Conservation (phyloP, 495 filamentous ascomycete species). For the Penicillium cataractarum region DNA sequence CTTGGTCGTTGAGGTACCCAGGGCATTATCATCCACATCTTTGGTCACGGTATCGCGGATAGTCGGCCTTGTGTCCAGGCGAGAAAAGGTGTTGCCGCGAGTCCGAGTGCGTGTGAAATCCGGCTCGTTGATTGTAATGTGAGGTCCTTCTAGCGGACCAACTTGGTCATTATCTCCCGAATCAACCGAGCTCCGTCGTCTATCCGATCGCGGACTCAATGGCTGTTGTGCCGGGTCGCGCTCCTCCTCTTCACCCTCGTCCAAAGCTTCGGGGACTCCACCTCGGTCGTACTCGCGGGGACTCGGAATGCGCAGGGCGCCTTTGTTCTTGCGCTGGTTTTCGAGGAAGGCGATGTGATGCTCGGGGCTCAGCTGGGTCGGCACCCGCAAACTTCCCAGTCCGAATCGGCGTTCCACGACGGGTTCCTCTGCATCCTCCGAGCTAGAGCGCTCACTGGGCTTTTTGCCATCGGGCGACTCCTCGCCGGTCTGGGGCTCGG, state of each 20-base stretch:
- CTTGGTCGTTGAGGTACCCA: conserved; percentile 30
- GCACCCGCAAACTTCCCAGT: conserved; percentile 47
- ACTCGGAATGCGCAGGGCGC: conserved; percentile 80
- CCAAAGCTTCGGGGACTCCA: conserved; percentile 64
- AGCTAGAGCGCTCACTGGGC: conserved; percentile 21
- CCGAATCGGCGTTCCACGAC: conserved; percentile 23
- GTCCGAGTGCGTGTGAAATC: conserved; percentile 41
- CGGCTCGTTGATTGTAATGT: conserved; percentile 69
- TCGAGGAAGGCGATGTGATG: conserved; percentile 86
- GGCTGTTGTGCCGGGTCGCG: conserved; percentile 20
- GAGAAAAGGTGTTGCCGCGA: conserved; percentile 44
- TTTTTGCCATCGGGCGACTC: conserved; percentile 28
- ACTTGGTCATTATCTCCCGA: conserved; percentile 31
- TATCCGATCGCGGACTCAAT: conserved; percentile 15
- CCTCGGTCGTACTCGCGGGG: conserved; percentile 85
- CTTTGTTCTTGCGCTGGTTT: conserved; percentile 77
- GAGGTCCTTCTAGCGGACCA: conserved; percentile 46
- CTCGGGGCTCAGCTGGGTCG: conserved; percentile 60
- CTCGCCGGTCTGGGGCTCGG: conserved; percentile 26
- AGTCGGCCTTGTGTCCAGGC: conserved; percentile 44
- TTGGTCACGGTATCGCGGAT: conserved; percentile 37
- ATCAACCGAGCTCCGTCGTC: conserved; percentile 23
- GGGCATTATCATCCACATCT: conserved; percentile 28
- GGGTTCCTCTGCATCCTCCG: conserved; percentile 25
- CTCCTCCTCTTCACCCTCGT: conserved; percentile 49